Base-by-base conservation (phyloP, 495 filamentous ascomycete genomes). In the Aspergillus biplanus region DNA sequence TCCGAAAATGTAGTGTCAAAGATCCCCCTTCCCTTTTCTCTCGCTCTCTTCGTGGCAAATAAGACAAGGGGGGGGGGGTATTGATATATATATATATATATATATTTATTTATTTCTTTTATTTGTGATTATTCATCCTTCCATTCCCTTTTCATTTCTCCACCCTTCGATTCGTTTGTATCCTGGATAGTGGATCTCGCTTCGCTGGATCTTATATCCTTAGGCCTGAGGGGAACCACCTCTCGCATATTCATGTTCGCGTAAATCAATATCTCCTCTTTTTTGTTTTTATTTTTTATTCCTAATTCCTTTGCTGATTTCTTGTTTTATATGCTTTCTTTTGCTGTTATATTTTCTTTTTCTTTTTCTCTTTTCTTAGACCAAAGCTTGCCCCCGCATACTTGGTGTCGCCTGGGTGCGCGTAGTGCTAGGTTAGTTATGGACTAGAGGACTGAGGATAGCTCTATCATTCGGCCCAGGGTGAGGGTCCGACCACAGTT, bases 401-500 rank as follows among this genome's bases (percentile, higher is more conserved):
- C 39, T 37, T 33, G 44, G 35, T 46, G 48, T 52, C 53, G 32
- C 42, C 37, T 56, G 42, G 33, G 44, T 52, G 44, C 57, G 58
- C 21, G 46, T 32, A 59, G 33, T 33, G 12, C 52, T 50, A 52
- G 42, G 32, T 44, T 52, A 50, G 52, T 56, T 32, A 32, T 44
- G 11, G 34, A 46, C 32, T 57, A 8, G 54, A 44, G 34, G 54
- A 58, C 37, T 15, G 21, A 46, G 39, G 15, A 50, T 27, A 18
- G 33, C 27, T 50, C 32, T 27, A 59, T 59, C 13, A 47, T 49
- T 59, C n/a, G 44, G 46, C 12, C 42, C 47, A 48, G 31, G 11
- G 11, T n/a, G 44, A 48, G 47, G 56, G 56, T 59, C 56, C 42
- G 56, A 59, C 56, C 56, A 50, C 56, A 35, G 27, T 44, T 56